Conservation (phyloP, 2,329 filamentous ascomycete species). For the Aspergillus sp. region DNA sequence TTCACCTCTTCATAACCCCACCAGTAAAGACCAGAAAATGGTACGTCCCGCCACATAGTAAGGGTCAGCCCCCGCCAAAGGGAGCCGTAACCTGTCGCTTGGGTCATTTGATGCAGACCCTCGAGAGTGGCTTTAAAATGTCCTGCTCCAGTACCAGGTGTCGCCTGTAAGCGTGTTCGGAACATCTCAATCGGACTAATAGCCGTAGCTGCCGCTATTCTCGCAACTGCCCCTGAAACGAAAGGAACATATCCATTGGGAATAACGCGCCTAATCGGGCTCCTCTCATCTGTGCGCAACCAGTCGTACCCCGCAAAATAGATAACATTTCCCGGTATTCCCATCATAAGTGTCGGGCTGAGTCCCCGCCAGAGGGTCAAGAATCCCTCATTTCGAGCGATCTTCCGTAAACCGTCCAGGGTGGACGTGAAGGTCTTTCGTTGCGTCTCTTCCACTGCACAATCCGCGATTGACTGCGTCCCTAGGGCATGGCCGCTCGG, state of each 20-base stretch:
- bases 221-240: conserved; percentile 73
- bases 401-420: conserved; percentile 88
- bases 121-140: conserved; percentile 78
- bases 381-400: conserved; percentile 87
- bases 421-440: conserved; percentile 85
- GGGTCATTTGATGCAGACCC: conserved; percentile 77
- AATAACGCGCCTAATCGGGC: conserved; percentile 65
- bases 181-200: conserved; percentile 95
- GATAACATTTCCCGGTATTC: conserved; percentile 92
- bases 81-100: conserved; percentile 71
- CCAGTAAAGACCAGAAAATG: conserved; percentile 97
- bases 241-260: conserved; percentile 76
- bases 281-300: conserved; percentile 71
- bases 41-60: conserved; percentile 94
- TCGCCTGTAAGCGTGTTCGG: conserved; percentile 85
- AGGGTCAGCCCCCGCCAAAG: conserved; percentile 88
- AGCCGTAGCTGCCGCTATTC: conserved; percentile 75
- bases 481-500: conserved; percentile 37
- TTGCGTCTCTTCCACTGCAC: conserved; percentile 84
- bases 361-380: conserved; percentile 87
- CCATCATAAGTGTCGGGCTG: conserved; percentile 92
- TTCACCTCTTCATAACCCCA: conserved; percentile 91
- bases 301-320: conserved; percentile 99
- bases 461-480: conserved; percentile 58
- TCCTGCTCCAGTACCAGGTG: conserved; percentile 55